These are phyloP conservation scores for Xylaria arbuscula DNA, from an alignment of 2,329 filamentous ascomycete genomes.

Conservation along the genomic window DNA sequence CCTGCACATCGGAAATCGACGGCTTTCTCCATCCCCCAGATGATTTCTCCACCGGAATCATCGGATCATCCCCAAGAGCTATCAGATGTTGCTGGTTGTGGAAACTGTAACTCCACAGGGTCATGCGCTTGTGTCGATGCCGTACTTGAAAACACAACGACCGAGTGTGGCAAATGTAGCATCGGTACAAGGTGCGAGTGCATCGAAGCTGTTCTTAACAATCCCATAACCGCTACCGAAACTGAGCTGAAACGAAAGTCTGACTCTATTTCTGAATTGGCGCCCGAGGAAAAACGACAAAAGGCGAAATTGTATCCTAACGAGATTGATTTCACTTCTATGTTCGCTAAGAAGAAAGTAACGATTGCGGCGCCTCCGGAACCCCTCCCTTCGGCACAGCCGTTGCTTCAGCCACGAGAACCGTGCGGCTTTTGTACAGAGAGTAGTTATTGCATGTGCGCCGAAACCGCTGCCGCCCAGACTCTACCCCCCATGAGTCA, in stretches of 20 bases:
- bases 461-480: slow-evolving; percentile 63
- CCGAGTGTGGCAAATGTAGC: slow-evolving; percentile 75
- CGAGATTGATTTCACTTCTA: slow-evolving; percentile 80
- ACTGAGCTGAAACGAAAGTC: slow-evolving; percentile 62
- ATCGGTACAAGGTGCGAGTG: slow-evolving; percentile 72
- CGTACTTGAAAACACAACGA: slow-evolving; percentile 62
- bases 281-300: slow-evolving; percentile 66
- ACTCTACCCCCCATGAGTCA: slow-evolving; percentile 56
- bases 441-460: slow-evolving; percentile 84
- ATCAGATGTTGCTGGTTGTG: slow-evolving; percentile 60
- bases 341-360: slow-evolving; percentile 65
- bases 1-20: slow-evolving; percentile 50
- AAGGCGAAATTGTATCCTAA: slow-evolving; percentile 62
- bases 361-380: slow-evolving; percentile 49
- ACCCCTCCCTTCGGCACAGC: slow-evolving; percentile 45
- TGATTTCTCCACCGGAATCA: slow-evolving; percentile 59
- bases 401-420: slow-evolving; percentile 65
- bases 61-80: slow-evolving; percentile 49
- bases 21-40: slow-evolving; percentile 67
- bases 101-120: slow-evolving; percentile 64
- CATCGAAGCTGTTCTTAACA: slow-evolving; percentile 59
- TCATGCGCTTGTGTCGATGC: slow-evolving; percentile 70
- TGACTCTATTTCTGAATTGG: slow-evolving; percentile 56
- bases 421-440: slow-evolving; percentile 86
- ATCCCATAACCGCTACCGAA: slow-evolving; percentile 47